Base-by-base conservation (phyloP, 2,329 filamentous ascomycete species). In the Microsporum ferrugineum region DNA sequence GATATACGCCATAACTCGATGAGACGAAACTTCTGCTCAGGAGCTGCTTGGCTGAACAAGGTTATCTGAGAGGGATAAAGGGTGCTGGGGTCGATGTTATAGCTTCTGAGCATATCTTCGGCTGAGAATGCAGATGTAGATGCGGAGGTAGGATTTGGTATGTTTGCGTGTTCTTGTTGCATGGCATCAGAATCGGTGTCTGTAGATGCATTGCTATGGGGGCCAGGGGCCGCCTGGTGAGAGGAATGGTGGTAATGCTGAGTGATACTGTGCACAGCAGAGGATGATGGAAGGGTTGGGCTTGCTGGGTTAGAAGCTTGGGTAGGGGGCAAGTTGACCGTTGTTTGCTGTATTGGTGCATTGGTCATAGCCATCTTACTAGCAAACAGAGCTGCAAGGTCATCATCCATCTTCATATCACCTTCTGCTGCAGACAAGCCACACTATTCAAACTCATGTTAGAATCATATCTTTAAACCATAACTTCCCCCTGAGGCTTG, bases 1-100 rank as follows among this genome's bases (percentile, higher is more conserved):
- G 84, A 89, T 66, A 91, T 89, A 62, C 84, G 85, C 91, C 91
- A 96, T 14, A 95, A 83, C 71, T 95, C 87, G 43, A 95, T 79
- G 14, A 96, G 80, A 27, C 89, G 84, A 61, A 85, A 76, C 68
- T 87, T 84, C 72, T 95, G 89, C 49, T 86, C 79, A 29, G 82
- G 77, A 61, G 88, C 85, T 59, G 89, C 89, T 64, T 86, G 84
- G 66, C 83, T 83, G 78, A 95, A 95, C 45, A 96, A 83, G 63
- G 88, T 82, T 58, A 91, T 75, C 72, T 96, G 91, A 2, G 86
- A 86, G 3, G 84, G 80, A 10, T 88, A 88, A 51, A 96, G 81
- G 27, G 82, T 78, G 6, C 78, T 72, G 2, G 87, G 82, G 70
- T 95, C 83, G 66, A 96, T 84, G 65, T 85, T 85, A 70, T 91